These are phyloP conservation scores for Candida orba DNA, from an alignment of 805 yeast genomes.

Conservation along the genomic window DNA sequence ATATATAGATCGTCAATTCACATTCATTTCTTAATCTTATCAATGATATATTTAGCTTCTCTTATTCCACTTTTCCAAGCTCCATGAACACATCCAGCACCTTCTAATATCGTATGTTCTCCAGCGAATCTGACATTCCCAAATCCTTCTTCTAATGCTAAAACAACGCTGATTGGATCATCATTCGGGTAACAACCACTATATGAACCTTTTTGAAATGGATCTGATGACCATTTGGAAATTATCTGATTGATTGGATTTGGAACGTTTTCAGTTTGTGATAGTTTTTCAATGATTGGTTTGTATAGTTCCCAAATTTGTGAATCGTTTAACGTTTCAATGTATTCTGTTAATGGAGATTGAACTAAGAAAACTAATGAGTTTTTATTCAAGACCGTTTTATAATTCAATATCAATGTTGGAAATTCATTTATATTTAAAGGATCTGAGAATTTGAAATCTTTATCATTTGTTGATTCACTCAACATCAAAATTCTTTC, in stretches of 20 bases:
- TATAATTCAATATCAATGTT: constrained; percentile 50
- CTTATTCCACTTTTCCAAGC: constrained; percentile 75
- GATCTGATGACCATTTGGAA: constrained; percentile 76
- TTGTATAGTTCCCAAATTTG: constrained; percentile 50
- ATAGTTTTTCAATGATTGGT: constrained; percentile 30
- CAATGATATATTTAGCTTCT: constrained; percentile 37
- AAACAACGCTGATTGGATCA: constrained; percentile 56
- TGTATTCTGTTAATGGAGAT: constrained; percentile 60
- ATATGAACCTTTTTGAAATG: constrained; percentile 76
- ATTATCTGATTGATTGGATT: constrained; percentile 36
- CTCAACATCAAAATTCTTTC: constrained; percentile 45
- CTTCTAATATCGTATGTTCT: constrained; percentile 80
- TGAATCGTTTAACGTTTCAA: constrained; percentile 39
- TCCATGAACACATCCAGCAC: constrained; percentile 90
- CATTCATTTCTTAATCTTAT: constrained; percentile 2
- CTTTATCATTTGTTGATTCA: constrained; percentile 19
- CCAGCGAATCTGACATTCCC: constrained; percentile 77
- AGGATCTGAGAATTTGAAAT: constrained; percentile 5
- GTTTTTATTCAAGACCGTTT: constrained; percentile 41
- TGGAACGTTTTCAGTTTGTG: constrained; percentile 23
- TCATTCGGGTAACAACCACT: constrained; percentile 63
- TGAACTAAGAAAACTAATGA: constrained; percentile 62
- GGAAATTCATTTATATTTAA: constrained; percentile 55
- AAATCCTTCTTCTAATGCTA: constrained; percentile 55
- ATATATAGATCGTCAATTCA: too few relatives aligned